Evolutionary conservation across 2,329 filamentous ascomycete genomes (phyloP), one percentile per base, ranked within the genome.

Genomic region (Penicillium corylophilum): DNA sequence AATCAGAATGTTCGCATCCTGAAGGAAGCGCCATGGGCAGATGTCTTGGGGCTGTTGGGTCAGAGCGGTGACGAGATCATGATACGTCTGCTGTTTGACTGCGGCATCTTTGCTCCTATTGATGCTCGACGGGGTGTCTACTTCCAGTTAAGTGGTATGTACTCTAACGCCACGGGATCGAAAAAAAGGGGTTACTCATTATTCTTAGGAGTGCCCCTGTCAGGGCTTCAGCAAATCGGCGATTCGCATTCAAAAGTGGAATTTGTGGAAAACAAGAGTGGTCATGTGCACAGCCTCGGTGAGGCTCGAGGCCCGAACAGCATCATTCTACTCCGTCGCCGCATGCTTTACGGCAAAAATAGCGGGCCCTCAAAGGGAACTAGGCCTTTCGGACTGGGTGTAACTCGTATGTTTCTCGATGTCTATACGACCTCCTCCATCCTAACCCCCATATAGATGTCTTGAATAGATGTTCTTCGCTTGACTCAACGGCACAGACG

Each of bases 311-410:
- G 62, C 23, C 67, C 68, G 4, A 81, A 81, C 36, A 81, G 84
- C 15, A 90, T 97, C 51, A 74, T 77, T 1, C 87, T 99, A 63
- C 83, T 92, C 42, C 85, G 92, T 53, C 90, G 83, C 64, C 84
- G 90, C 18, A 95, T 96, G 78, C 79, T 97, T 44, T 97, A 96
- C 71, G 87, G 89, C 20, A 85, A 84, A 61, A 83, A 90, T 18
- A 80, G 82, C 1, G 75, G 92, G 26, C 93, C 87, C 63, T 77
- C 83, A 2, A 82, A 82, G 60, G 86, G 88, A 3, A 72, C 78
- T 8, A 80, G 94, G 7, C 80, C 83, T 16, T 86, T 88, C 67
- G 93, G 94, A 1, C 79, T 95, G 48, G 84, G 85, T 57, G 88
- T 89, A 68, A 90, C 90, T 50, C 92, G 89, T 95, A 79, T 66